Conservation (phyloP, 371 early-diverging fungal genomes). For the Batkoa obscura region DNA sequence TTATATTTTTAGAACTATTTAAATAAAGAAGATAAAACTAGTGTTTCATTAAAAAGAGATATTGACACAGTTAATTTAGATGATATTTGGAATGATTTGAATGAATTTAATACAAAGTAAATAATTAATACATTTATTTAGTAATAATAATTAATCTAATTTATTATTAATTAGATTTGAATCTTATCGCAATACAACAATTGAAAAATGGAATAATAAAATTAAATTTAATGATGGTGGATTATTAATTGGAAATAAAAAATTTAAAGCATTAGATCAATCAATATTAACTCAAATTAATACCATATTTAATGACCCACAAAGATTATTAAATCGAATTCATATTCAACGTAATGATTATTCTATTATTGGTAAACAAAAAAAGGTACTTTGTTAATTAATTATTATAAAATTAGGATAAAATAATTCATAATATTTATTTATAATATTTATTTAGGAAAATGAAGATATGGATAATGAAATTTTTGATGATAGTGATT, state of each 20-base stretch:
- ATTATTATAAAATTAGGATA: conserved; percentile 8
- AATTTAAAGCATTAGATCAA: conserved; percentile 89
- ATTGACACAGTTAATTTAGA: background rate
- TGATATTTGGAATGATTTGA: conserved; percentile 20
- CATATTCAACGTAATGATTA: conserved; percentile 54
- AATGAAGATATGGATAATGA: conserved; percentile 38
- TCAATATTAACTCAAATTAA: conserved; percentile 57
- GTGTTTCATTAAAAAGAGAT: background rate
- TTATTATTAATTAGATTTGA: conserved; percentile 24
- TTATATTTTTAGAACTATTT: too few relatives aligned
- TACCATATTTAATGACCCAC: conserved; percentile 44
- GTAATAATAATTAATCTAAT: background rate
- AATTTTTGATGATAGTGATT: conserved; percentile 90
- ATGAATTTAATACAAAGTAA: conserved; percentile 30
- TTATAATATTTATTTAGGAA: background rate
- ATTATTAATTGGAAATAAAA: conserved; percentile 40
- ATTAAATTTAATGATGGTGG: conserved; percentile 50
- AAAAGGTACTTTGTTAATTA: conserved; percentile 5
- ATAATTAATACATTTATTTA: background rate
- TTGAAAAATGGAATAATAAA: conserved; percentile 87
- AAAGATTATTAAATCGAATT: conserved; percentile 67
- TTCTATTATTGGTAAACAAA: conserved; percentile 23
- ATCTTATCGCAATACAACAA: conserved; percentile 57
- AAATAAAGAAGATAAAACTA: too few relatives aligned
- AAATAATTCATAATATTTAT: conserved; percentile 6